A percentile compares a stretch with the other conserved stretches of the same genome.
Conservation (phyloP, 1,284 basidiomycete genomes). For the Austroboletus niveus region DNA sequence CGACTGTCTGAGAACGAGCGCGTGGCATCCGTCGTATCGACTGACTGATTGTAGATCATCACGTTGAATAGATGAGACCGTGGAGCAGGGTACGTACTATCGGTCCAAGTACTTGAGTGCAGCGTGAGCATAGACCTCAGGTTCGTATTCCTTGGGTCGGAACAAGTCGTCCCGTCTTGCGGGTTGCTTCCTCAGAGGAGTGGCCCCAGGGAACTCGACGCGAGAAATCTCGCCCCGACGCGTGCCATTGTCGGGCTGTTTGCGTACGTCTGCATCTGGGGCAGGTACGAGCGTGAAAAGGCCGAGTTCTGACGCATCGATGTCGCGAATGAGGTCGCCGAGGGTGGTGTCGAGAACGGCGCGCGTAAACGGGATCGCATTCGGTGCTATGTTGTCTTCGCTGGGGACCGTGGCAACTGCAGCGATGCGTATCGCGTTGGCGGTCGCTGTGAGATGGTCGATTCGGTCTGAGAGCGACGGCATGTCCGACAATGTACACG, state of each 20-base stretch:
- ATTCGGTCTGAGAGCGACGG: conserved; percentile 42
- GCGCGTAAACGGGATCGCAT: conserved; percentile 47
- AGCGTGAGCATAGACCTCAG: conserved; percentile 71
- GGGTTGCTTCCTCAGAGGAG: conserved; percentile 56
- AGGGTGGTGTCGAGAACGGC: conserved; percentile 62
- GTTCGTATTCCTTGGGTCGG: conserved; percentile 51
- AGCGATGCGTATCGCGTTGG: conserved; percentile 35
- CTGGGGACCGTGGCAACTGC: conserved; percentile 25
- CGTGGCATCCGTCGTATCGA: conserved; percentile 71
- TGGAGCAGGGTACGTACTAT: conserved; percentile 50
- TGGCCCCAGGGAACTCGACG: conserved; percentile 64
- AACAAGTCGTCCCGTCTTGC: conserved; percentile 40
- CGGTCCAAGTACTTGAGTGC: conserved; percentile 71
- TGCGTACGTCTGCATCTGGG: conserved; percentile 34
- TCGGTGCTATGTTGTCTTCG: conserved; percentile 11
- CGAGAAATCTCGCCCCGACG: conserved; percentile 51
- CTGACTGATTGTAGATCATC: conserved; percentile 39
- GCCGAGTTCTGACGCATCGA: conserved; percentile 71
- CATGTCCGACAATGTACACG: conserved; percentile 27
- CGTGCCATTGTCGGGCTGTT: conserved; percentile 29
- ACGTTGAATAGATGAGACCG: not conserved
- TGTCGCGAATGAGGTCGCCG: conserved; percentile 73
- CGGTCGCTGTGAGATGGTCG: conserved; percentile 40
- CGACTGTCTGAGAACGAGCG: conserved; percentile 53
- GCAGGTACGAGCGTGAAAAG: conserved; percentile 56